Conservation (phyloP, 495 filamentous ascomycete genomes). For the Evansstolkia leycettana region DNA sequence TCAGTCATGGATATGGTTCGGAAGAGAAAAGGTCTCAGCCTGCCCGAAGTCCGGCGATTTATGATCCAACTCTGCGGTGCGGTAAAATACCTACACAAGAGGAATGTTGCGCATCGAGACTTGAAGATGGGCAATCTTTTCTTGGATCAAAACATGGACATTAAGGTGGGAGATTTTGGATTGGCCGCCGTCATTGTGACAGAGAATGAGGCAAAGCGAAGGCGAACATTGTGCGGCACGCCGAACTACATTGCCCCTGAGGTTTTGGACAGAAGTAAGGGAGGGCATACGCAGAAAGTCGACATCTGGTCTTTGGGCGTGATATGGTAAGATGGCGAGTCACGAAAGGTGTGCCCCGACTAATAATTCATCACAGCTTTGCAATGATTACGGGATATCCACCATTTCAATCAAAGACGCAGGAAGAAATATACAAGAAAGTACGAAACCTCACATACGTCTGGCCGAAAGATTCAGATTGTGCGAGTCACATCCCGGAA, state of each 20-base stretch:
- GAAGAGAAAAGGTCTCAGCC: constrained; percentile 69
- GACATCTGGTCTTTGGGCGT: constrained; percentile 96
- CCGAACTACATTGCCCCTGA: constrained; percentile 98
- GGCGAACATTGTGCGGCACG: constrained; percentile 90
- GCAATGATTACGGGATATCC: constrained; percentile 85
- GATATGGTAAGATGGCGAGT: constrained; percentile 56
- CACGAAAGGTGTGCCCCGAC: constrained; percentile 3
- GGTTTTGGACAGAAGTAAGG: constrained; percentile 63
- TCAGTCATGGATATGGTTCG: constrained; percentile 99
- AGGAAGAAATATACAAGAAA: constrained; percentile 75
- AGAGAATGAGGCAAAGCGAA: constrained; percentile 67
- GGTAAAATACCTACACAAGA: constrained; percentile 91
- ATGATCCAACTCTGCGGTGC: constrained; percentile 90
- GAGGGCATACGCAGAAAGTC: constrained; percentile 83
- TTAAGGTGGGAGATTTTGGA: constrained; percentile 96
- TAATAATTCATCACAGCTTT: constrained; percentile 38
- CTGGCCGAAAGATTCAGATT: constrained; percentile 52
- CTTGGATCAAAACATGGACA: constrained; percentile 89
- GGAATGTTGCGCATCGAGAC: constrained; percentile 92
- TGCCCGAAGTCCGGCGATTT: constrained; percentile 84
- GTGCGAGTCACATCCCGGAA: constrained; percentile 35
- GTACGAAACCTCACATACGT: constrained; percentile 60
- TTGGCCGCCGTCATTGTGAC: constrained; percentile 86
- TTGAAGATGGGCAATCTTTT: constrained; percentile 98
- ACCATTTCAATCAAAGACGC: constrained; percentile 76